Evolutionary conservation across 805 yeast species (phyloP).

Genomic region (Cyberlindnera amylophila): DNA sequence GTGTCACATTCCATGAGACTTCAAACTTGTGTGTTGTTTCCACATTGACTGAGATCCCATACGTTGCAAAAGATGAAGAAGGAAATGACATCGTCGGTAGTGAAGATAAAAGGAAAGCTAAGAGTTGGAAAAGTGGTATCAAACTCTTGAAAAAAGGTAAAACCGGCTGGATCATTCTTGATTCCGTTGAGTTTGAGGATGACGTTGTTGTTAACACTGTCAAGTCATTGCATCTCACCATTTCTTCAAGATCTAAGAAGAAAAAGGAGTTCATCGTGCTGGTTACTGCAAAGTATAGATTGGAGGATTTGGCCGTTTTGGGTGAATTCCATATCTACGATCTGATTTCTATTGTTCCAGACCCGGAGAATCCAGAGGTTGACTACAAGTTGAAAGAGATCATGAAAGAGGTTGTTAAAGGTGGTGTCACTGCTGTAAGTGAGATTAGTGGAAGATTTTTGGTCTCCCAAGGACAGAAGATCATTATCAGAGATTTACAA

Average conservation of each 20-base stretch:
- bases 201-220: conserved; percentile 52
- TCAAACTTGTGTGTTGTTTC: conserved; percentile 62
- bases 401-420: conserved; percentile 70
- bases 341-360: conserved; percentile 80
- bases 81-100: conserved; percentile 59
- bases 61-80: conserved; percentile 70
- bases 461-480: conserved; percentile 79
- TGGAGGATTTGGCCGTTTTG: conserved; percentile 76
- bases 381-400: conserved; percentile 72
- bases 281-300: conserved; percentile 74
- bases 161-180: conserved; percentile 67
- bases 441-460: conserved; percentile 82
- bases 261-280: conserved; percentile 66
- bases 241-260: conserved; percentile 36
- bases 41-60: conserved; percentile 54
- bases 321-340: conserved; percentile 78
- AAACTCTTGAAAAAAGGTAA: conserved; percentile 63
- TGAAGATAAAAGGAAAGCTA: conserved; percentile 50
- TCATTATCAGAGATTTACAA: conserved; percentile 74
- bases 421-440: conserved; percentile 75
- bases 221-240: conserved; percentile 33
- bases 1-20: conserved; percentile 64
- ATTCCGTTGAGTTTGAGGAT: conserved; percentile 58
- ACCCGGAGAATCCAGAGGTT: conserved; percentile 81
- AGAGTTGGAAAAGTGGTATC: conserved; percentile 54